These are phyloP conservation scores for Rubia yunnanensis DNA, from an alignment of 257 asterid species.

Conservation along the genomic window DNA sequence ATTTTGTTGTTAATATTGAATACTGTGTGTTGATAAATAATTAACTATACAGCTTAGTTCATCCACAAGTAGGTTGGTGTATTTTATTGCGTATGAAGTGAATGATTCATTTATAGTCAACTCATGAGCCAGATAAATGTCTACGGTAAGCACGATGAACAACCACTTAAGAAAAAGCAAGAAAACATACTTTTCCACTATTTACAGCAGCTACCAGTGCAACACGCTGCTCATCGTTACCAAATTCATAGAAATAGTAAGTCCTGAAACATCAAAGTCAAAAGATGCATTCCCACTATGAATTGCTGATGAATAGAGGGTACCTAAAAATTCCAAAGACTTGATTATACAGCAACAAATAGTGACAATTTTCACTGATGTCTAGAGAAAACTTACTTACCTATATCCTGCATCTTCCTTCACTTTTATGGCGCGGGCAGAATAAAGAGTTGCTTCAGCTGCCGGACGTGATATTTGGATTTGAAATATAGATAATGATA, in stretches of 20 bases:
- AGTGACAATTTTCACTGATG: not conserved
- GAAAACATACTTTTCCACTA: conserved; percentile 63
- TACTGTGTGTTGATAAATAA: not conserved
- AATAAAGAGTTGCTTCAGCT: conserved; percentile 68
- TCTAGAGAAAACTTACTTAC: conserved; percentile 23
- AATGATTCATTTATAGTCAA: not conserved
- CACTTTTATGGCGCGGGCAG: conserved; percentile 69
- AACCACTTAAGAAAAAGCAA: not conserved
- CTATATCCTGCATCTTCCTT: conserved; percentile 88
- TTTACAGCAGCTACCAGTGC: conserved; percentile 82
- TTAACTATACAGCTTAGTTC: not conserved
- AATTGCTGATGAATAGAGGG: not conserved
- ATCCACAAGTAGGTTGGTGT: not conserved
- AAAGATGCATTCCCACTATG: not conserved
- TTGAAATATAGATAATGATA: conserved; percentile 10
- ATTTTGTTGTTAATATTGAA: too few relatives aligned
- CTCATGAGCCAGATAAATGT: not conserved
- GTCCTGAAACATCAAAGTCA: conserved; percentile 46
- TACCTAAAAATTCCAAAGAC: not conserved
- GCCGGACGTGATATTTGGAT: conserved; percentile 15
- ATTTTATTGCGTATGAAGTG: not conserved
- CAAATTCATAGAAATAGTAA: conserved; percentile 86
- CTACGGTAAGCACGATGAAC: not conserved
- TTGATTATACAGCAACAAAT: not conserved
- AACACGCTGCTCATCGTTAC: conserved; percentile 48